Percentiles rank a stretch among this genome's conserved stretches.
Conservation (phyloP, 2,329 filamentous ascomycete genomes). For the Leptosphaerulina australis region DNA sequence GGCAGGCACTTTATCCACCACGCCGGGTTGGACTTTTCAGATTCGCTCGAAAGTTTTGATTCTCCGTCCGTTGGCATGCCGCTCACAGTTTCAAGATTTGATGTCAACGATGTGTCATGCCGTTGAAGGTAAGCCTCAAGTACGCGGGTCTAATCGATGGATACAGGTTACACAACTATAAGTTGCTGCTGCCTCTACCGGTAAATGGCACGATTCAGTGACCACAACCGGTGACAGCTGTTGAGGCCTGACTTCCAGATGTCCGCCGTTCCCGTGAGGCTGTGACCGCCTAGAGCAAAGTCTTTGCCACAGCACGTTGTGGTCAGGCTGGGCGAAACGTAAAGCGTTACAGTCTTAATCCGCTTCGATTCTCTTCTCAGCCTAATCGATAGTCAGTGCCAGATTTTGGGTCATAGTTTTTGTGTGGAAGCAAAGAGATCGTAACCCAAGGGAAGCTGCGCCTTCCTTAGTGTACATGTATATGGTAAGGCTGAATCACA, state of each 20-base stretch:
- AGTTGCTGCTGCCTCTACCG: constrained; percentile 6
- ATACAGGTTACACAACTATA: constrained; percentile 14
- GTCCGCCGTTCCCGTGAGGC: not conserved
- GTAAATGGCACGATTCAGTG: not conserved
- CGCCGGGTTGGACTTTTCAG: constrained; percentile 29
- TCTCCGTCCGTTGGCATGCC: constrained; percentile 42
- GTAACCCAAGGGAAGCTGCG: constrained; percentile 1
- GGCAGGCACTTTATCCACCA: constrained; percentile 40
- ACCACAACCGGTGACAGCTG: not conserved
- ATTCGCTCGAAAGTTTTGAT: constrained; percentile 35
- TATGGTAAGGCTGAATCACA: constrained; percentile 32
- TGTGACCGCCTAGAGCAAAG: not conserved
- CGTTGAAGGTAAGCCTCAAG: constrained; percentile 6
- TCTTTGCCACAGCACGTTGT: not conserved
- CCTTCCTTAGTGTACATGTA: constrained; percentile 1
- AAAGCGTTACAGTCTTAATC: constrained; percentile 26
- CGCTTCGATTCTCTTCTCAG: constrained; percentile 26
- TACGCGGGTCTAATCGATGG: constrained; percentile 3
- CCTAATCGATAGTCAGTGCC: constrained; percentile 35
- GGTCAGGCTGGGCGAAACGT: constrained; percentile 28
- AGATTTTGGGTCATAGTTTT: constrained; percentile 5
- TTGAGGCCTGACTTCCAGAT: not conserved
- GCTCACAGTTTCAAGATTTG: constrained; percentile 22
- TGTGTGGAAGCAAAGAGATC: not conserved
- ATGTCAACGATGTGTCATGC: constrained; percentile 35